Percentiles rank a stretch among this genome's conserved stretches.
Conservation (phyloP, 768 basidiomycete genomes). For the Tylopilus felleus region DNA sequence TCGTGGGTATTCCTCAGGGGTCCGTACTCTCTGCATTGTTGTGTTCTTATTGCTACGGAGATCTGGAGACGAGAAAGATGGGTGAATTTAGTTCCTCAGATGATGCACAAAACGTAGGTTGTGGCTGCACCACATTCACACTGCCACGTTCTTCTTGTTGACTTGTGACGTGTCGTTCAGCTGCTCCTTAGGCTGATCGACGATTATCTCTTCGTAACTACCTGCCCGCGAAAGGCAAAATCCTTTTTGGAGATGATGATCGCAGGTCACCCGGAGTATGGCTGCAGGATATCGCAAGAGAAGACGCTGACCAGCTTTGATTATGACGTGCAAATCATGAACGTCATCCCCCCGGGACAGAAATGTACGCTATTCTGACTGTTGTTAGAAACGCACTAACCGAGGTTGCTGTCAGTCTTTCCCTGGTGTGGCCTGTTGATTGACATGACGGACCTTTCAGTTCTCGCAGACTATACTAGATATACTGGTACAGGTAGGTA, state of each 20-base stretch:
- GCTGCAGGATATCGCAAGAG: slow-evolving; percentile 82
- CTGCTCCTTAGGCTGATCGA: slow-evolving; percentile 84
- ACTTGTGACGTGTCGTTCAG: slow-evolving; percentile 36
- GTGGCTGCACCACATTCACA: background rate
- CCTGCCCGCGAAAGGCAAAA: slow-evolving; percentile 53
- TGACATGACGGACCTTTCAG: slow-evolving; percentile 69
- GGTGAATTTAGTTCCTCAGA: slow-evolving; percentile 45
- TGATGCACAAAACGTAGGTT: slow-evolving; percentile 60
- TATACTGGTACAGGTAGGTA: slow-evolving; percentile 57
- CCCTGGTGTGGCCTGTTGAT: slow-evolving; percentile 93
- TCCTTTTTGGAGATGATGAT: slow-evolving; percentile 76
- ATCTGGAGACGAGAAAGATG: slow-evolving; percentile 64
- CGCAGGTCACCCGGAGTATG: slow-evolving; percentile 88
- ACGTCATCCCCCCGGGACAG: slow-evolving; percentile 47
- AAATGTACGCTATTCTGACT: slow-evolving; percentile 31
- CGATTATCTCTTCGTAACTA: slow-evolving; percentile 89
- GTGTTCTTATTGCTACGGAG: slow-evolving; percentile 93
- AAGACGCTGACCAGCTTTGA: slow-evolving; percentile 92
- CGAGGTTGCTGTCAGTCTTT: slow-evolving; percentile 53
- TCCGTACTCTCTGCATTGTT: slow-evolving; percentile 93
- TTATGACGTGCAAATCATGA: slow-evolving; percentile 49
- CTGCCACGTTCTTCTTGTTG: background rate
- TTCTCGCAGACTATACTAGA: slow-evolving; percentile 76
- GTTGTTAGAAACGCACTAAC: background rate
- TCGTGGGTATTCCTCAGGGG: slow-evolving; percentile 95